Percentiles rank a stretch among this genome's conserved stretches.
These are phyloP conservation scores for Chrysoporthe cubensis DNA, from an alignment of 2,329 filamentous ascomycete species.

Conservation along the genomic window DNA sequence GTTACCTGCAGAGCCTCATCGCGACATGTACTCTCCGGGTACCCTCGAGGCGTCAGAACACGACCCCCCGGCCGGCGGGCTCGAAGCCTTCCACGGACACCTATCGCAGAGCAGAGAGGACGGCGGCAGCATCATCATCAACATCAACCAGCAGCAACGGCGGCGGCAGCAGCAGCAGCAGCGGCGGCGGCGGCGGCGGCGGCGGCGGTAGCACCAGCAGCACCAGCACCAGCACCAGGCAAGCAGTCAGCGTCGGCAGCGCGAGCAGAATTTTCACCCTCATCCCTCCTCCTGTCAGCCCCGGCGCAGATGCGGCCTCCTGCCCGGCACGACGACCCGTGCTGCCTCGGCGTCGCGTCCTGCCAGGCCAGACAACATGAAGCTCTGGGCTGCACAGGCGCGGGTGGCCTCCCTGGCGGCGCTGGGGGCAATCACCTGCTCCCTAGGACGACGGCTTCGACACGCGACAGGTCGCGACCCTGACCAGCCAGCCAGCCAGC, in stretches of 20 bases:
- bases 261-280: constrained; percentile 9
- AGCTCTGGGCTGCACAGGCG: neutral
- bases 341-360: constrained; percentile 1
- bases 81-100: neutral
- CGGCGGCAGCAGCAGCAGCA: neutral
- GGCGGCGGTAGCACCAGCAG: neutral
- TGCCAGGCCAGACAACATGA: neutral
- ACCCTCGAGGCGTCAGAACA: neutral
- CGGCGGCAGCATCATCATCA: neutral
- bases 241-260: neutral
- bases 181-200: neutral
- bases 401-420: neutral
- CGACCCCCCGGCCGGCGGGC: neutral
- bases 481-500: neutral
- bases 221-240: neutral
- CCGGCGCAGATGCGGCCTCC: neutral
- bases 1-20: constrained; percentile 16
- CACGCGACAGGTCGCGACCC: neutral
- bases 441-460: neutral
- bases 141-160: neutral
- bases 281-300: neutral
- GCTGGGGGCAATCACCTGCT: neutral
- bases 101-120: neutral
- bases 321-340: neutral
- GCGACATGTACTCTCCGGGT: constrained; percentile 11